Base-by-base conservation (phyloP, 495 filamentous ascomycete species). In the Penicillium ochrochloron region DNA sequence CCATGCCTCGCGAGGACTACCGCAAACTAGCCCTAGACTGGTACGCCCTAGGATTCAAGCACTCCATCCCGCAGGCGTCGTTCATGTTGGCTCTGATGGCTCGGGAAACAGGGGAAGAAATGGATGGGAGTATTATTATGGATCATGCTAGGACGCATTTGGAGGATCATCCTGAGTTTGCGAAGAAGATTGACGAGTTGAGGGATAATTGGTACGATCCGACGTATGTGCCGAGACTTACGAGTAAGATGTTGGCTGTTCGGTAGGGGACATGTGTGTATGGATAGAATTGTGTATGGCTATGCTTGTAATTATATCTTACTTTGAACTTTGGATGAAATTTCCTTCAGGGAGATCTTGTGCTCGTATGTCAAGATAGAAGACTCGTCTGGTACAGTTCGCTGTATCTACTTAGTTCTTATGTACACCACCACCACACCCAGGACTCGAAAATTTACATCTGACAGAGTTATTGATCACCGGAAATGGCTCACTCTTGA, bases 1-100 rank as follows among this genome's bases (percentile, higher is more conserved):
- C 61, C 2, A 50, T 67, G 21, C 46, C 63, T 2, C 65, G 57
- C 0, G 17, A 59, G 21, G 64, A 74, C 3, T 82, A 78, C 48
- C 68, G 65, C 21, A 33, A 27, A 4, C 50, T 76, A 6, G 75
- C 80, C 5, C 19, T 65, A 2, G 65, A 78, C 12, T 82, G 77
- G 78, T 79, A 78, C 51, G 27, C 65, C 11, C 44, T 76, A 29
- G 73, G 71, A 2, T 55, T 19, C 11, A 9, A 23, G 2, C 46
- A 58, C 33, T 60, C 58, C 11, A 35, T 68, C 12, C 15, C 0
- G 1, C 48, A 44, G 14, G 70, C 74, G 4, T 60, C 55, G 0
- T 55, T 77, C 9, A 72, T 73, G 27, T 9, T 69, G 21, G 71
- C 69, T 3, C 41, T 76, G 4, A 35, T 81, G 9, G 14, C 34